A percentile compares a stretch with the other conserved stretches of the same genome.
phyloP scores from a whole-genome alignment of 2,329 filamentous ascomycete genomes.

The Fusarium foetens region DNA sequence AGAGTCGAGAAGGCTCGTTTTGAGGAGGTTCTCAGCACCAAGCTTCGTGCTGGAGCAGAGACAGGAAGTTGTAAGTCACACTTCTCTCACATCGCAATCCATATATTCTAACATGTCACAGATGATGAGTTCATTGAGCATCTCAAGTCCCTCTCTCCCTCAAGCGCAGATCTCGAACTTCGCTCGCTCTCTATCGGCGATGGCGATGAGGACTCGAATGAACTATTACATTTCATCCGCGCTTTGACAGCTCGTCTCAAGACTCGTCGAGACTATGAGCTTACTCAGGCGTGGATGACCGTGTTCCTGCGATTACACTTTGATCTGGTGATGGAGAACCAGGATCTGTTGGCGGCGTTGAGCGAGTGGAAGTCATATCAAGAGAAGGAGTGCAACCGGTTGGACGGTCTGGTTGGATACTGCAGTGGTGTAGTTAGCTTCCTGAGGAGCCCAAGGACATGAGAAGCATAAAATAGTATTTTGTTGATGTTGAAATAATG shows the following conservation, averaged over 20 bases:
- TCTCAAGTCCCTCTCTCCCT: conserved; percentile 82
- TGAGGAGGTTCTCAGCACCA: conserved; percentile 68
- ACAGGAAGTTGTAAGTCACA: conserved; percentile 68
- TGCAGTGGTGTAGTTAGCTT: conserved; percentile 88
- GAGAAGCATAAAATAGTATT: conserved; percentile 11
- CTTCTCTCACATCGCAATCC: not conserved
- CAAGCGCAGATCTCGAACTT: conserved; percentile 89
- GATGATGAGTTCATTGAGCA: conserved; percentile 77
- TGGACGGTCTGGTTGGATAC: conserved; percentile 84
- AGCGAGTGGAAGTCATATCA: conserved; percentile 77
- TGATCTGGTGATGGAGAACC: conserved; percentile 63
- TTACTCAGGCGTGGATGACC: conserved; percentile 97
- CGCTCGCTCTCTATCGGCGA: conserved; percentile 73
- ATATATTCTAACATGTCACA: conserved; percentile 47
- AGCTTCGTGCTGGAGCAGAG: conserved; percentile 63
- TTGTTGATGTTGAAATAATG: conserved; percentile 10
- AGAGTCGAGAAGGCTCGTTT: conserved; percentile 69
- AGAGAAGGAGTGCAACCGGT: conserved; percentile 73
- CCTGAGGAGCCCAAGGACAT: conserved; percentile 72
- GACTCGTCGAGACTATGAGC: conserved; percentile 84
- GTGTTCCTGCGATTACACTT: conserved; percentile 88
- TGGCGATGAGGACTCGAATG: conserved; percentile 66
- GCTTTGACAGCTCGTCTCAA: conserved; percentile 78
- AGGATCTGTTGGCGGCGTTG: conserved; percentile 67
- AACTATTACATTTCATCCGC: conserved; percentile 82